A percentile compares a stretch with the other conserved stretches of the same genome.
Conservation (phyloP, 192 early-diverging fungal species). For the Podila verticillata region DNA sequence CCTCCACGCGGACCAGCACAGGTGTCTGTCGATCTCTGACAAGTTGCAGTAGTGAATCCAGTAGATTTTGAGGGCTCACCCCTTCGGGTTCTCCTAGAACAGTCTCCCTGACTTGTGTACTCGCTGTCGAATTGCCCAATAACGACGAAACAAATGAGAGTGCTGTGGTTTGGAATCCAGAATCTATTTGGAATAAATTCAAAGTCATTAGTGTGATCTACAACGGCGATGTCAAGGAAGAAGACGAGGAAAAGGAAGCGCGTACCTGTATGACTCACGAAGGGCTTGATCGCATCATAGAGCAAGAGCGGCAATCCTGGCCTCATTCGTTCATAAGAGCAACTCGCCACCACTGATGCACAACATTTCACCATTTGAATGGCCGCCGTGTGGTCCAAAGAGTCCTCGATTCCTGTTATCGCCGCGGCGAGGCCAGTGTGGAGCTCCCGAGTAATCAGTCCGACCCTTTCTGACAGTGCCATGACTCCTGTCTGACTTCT, state of each 20-base stretch:
- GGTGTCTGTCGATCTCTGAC: constrained; percentile 11
- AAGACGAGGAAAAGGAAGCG: background rate
- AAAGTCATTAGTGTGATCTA: background rate
- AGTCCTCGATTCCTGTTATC: constrained; percentile 13
- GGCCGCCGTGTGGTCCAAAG: constrained; percentile 6
- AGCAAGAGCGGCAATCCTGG: constrained; percentile 10
- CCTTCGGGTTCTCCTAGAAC: background rate
- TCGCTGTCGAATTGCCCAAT: constrained; percentile 33
- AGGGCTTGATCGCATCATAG: constrained; percentile 19
- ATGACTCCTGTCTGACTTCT: constrained; percentile 31
- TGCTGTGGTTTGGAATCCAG: constrained; percentile 10
- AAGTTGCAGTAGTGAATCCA: constrained; percentile 25
- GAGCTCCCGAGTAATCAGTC: constrained; percentile 27
- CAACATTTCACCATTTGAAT: constrained; percentile 38
- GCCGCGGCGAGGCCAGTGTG: constrained; percentile 23
- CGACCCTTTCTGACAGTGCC: constrained; percentile 40
- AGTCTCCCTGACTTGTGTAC: constrained; percentile 8
- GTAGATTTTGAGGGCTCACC: constrained; percentile 1
- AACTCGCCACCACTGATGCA: constrained; percentile 20
- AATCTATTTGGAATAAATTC: constrained; percentile 11
- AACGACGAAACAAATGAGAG: constrained; percentile 20
- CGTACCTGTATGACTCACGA: constrained; percentile 17
- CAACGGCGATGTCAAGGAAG: background rate
- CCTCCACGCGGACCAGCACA: constrained; percentile 32
- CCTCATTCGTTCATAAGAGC: constrained; percentile 38